Conservation (phyloP, 495 filamentous ascomycete species). For the Penicillium mononematosum region DNA sequence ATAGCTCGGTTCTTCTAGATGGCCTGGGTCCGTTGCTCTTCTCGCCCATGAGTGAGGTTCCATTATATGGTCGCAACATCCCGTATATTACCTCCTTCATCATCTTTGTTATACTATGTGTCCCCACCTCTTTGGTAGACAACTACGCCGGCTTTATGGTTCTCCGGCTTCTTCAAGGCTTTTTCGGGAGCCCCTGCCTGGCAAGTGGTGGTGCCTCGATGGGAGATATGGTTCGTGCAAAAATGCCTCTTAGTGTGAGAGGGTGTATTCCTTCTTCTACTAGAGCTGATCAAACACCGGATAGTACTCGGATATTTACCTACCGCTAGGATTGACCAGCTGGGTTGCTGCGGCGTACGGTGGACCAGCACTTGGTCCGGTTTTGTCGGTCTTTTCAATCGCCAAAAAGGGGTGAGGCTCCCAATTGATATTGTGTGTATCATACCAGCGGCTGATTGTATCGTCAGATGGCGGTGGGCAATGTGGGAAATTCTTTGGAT, state of each 20-base stretch:
- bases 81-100: conserved; percentile 44
- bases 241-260: no score
- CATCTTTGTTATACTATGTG: conserved; percentile 45
- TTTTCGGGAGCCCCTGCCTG: conserved; percentile 47
- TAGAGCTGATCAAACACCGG: not conserved
- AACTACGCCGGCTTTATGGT: conserved; percentile 44
- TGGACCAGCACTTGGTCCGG: conserved; percentile 54
- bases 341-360: conserved; percentile 47
- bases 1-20: not conserved
- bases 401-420: conserved; percentile 34
- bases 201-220: conserved; percentile 53
- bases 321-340: conserved; percentile 48
- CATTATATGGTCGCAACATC: conserved; percentile 44
- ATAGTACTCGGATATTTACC: conserved; percentile 26
- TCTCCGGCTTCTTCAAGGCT: conserved; percentile 49
- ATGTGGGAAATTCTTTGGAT: conserved; percentile 51
- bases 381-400: conserved; percentile 55
- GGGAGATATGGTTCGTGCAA: conserved; percentile 43
- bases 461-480: conserved; percentile 48
- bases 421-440: not conserved
- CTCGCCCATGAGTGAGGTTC: conserved; percentile 47
- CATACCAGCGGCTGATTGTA: not conserved
- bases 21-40: conserved; percentile 35
- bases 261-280: no score
- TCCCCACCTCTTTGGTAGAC: conserved; percentile 38